Percentiles rank a stretch among this genome's conserved stretches.
Evolutionary conservation across 73 alveolate species (phyloP).

Genomic region (Breviolum minutum): DNA sequence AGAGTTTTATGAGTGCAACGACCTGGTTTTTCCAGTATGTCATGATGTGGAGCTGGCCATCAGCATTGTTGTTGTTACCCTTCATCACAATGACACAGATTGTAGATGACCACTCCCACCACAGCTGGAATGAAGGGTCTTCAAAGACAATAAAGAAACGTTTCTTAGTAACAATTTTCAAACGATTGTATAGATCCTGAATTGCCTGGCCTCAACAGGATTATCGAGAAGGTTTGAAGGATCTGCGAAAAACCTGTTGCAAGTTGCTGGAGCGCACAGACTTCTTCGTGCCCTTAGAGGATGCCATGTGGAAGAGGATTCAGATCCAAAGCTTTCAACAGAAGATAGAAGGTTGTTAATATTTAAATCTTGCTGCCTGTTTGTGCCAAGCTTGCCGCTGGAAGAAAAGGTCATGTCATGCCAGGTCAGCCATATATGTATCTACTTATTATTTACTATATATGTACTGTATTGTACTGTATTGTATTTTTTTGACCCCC

Average conservation of each 20-base stretch:
- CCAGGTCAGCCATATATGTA: neutral
- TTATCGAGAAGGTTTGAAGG: slow-evolving; percentile 43
- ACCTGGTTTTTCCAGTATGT: neutral
- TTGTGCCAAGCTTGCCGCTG: neutral
- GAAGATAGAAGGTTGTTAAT: neutral
- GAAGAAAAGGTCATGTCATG: neutral
- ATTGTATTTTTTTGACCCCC: neutral
- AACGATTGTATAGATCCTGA: neutral
- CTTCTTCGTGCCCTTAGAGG: slow-evolving; percentile 87
- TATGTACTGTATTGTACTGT: neutral
- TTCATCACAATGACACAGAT: too few relatives aligned
- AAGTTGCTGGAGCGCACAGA: slow-evolving; percentile 57
- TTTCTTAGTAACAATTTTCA: neutral
- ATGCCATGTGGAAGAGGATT: slow-evolving; percentile 75
- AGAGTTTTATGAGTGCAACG: neutral
- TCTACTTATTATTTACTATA: too few relatives aligned
- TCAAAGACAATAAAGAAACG: neutral
- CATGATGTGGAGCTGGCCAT: neutral
- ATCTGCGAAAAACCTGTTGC: slow-evolving; percentile 44
- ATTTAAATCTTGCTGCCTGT: too few relatives aligned
- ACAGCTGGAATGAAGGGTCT: neutral
- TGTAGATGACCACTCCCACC: too few relatives aligned
- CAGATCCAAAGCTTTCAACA: neutral
- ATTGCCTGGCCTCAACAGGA: neutral
- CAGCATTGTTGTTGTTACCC: too few relatives aligned